These are phyloP conservation scores for Tanacetum coccineum DNA, from an alignment of 129 eudicot species.

Conservation along the genomic window DNA sequence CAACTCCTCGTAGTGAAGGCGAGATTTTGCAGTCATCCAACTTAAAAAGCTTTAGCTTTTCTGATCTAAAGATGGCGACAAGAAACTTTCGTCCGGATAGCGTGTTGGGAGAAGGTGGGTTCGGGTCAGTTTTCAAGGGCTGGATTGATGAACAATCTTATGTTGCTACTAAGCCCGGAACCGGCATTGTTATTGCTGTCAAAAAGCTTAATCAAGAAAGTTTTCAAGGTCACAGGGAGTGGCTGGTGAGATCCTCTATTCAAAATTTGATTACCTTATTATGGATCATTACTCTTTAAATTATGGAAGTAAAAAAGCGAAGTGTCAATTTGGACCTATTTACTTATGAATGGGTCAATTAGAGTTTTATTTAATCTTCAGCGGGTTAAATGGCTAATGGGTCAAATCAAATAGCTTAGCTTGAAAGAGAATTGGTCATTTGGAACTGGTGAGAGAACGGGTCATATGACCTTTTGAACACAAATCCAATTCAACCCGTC, in stretches of 20 bases:
- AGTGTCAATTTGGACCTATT: no score
- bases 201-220: slow-evolving; percentile 85
- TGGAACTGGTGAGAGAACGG: no score
- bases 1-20: slow-evolving; percentile 71
- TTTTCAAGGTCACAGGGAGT: slow-evolving; percentile 83
- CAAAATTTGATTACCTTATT: slow-evolving; percentile 9
- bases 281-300: background rate
- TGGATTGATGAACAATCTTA: slow-evolving; percentile 81
- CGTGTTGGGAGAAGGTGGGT: slow-evolving; percentile 90
- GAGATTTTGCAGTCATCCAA: slow-evolving; percentile 75
- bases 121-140: slow-evolving; percentile 89
- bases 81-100: slow-evolving; percentile 91
- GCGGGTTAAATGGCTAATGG: background rate
- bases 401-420: background rate
- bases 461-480: no score
- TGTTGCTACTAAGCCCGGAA: slow-evolving; percentile 82
- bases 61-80: slow-evolving; percentile 77
- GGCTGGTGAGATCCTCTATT: slow-evolving; percentile 64
- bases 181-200: slow-evolving; percentile 81
- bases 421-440: background rate
- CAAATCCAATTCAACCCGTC: no score
- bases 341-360: background rate
- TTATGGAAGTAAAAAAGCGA: background rate
- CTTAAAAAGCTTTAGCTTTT: slow-evolving; percentile 59
- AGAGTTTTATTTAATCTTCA: background rate